phyloP scores from a whole-genome alignment of 208 protist species.

The Leishmania arabica region DNA sequence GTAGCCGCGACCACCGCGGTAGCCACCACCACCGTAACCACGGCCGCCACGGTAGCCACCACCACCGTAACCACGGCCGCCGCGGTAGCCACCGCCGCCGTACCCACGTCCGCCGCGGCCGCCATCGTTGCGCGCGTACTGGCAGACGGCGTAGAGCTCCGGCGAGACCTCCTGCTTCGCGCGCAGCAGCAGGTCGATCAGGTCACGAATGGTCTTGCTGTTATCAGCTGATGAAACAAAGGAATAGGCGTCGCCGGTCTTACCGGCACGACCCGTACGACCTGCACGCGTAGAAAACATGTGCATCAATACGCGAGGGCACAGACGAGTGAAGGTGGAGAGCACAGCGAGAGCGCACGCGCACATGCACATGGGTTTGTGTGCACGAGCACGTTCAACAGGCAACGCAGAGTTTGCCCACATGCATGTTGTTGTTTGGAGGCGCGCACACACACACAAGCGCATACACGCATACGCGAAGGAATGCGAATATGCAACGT shows the following conservation, averaged over 20 bases:
- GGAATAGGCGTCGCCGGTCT: constrained; percentile 85
- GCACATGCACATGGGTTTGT: background rate
- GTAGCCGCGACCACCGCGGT: constrained; percentile 12
- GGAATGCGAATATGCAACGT: background rate
- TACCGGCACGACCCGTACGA: constrained; percentile 89
- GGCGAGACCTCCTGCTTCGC: constrained; percentile 69
- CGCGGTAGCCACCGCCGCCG: constrained; percentile 34
- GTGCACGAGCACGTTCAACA: background rate
- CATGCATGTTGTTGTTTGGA: background rate
- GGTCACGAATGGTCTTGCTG: constrained; percentile 76
- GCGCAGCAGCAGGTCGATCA: constrained; percentile 70
- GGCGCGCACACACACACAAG: background rate
- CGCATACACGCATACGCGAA: background rate
- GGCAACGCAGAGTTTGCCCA: background rate
- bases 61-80: constrained; percentile 17
- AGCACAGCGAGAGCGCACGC: background rate
- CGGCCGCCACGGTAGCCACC: constrained; percentile 12
- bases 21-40: constrained; percentile 15
- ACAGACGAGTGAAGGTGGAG: background rate
- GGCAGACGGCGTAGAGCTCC: constrained; percentile 61
- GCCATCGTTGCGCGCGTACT: constrained; percentile 37
- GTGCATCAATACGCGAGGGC: constrained; percentile 4
- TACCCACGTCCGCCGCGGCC: constrained; percentile 31
- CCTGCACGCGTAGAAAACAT: constrained; percentile 33
- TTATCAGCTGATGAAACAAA: constrained; percentile 75